A percentile compares a stretch with the other conserved stretches of the same genome.
phyloP scores from a whole-genome alignment of 2,329 filamentous ascomycete species.

The Leptosphaerulina australis region DNA sequence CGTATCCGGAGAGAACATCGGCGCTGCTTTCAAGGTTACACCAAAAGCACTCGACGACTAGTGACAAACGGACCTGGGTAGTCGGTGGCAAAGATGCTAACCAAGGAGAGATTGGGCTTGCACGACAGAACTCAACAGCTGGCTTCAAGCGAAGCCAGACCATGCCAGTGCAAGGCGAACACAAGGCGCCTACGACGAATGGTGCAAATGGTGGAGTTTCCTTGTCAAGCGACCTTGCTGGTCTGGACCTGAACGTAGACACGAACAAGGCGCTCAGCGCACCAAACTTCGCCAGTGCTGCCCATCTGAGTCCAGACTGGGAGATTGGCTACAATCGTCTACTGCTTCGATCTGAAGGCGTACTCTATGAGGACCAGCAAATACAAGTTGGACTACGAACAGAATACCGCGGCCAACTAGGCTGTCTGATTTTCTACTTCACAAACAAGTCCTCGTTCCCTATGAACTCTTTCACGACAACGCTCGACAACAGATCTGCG shows the following conservation, averaged over 20 bases:
- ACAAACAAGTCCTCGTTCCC: slow-evolving; percentile 87
- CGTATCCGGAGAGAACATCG: slow-evolving; percentile 92
- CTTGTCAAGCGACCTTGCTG: slow-evolving; percentile 67
- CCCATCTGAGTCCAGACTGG: slow-evolving; percentile 94
- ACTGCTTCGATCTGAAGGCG: slow-evolving; percentile 78
- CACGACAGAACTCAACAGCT: slow-evolving; percentile 66
- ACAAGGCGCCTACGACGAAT: slow-evolving; percentile 37
- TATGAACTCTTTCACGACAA: slow-evolving; percentile 92
- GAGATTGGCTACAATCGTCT: slow-evolving; percentile 86
- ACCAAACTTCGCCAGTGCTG: slow-evolving; percentile 88
- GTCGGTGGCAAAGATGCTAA: slow-evolving; percentile 97
- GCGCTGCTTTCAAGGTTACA: slow-evolving; percentile 90
- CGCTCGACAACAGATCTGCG: slow-evolving; percentile 73
- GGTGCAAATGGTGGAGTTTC: slow-evolving; percentile 60
- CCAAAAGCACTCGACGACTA: slow-evolving; percentile 90
- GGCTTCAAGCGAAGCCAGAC: slow-evolving; percentile 88
- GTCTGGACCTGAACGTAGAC: slow-evolving; percentile 76
- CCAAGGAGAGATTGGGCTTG: slow-evolving; percentile 80
- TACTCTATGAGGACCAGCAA: slow-evolving; percentile 94
- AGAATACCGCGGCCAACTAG: slow-evolving; percentile 94
- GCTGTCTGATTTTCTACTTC: slow-evolving; percentile 94
- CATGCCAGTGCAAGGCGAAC: slow-evolving; percentile 46
- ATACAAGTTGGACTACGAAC: slow-evolving; percentile 90
- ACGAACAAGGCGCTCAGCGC: slow-evolving; percentile 64
- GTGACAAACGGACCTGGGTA: slow-evolving; percentile 95